Evolutionary conservation across 768 basidiomycete genomes (phyloP), one percentile per base, ranked within the genome.

Genomic region (Agrocybe pediades): DNA sequence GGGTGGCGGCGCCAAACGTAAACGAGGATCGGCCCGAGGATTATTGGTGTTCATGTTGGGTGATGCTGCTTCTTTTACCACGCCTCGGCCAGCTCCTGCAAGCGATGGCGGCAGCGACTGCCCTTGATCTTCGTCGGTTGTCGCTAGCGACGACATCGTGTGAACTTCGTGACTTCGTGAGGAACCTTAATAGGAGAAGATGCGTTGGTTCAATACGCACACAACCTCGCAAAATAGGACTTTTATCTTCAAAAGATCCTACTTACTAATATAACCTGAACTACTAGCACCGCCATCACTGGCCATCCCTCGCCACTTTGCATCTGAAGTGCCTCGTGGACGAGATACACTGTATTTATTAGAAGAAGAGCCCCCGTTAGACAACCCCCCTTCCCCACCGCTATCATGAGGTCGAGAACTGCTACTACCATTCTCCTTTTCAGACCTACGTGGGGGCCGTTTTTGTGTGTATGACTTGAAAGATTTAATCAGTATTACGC

Each of bases 381-480:
- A 36, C 33, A 11, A 11, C n/a, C 64, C 65, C 13, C 61, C 65
- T 19, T 58, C 63, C 23, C 62, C 62, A 15, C 59, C 60, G 46
- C 61, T 61, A 50, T 62, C 62, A 39, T 61, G 44, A 17, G 70
- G 67, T 60, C 66, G 46, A 56, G 71, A 68, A 44, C 60, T 56
- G 15, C 60, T 56, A 16, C 74, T 66, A 11, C 76, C 71, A 41
- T 64, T 68, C 29, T 80, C 77, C 49, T 70, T 75, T 46, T 82
- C 83, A 47, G 74, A 68, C 51, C 81, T 78, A 53, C 84, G 81
- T 2, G 81, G 73, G n/a, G 85, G 83, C 55, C 87, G 81, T 67
- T 83, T 88, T 72, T 90, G 87, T 21, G 87, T 90, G 68, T 90
- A 92, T 11, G 87, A 84, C 90, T 92, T 61, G 6, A 61, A 54